These are phyloP conservation scores for Macrotyloma uniflorum DNA, from an alignment of 306 rosid genomes.

Conservation along the genomic window DNA sequence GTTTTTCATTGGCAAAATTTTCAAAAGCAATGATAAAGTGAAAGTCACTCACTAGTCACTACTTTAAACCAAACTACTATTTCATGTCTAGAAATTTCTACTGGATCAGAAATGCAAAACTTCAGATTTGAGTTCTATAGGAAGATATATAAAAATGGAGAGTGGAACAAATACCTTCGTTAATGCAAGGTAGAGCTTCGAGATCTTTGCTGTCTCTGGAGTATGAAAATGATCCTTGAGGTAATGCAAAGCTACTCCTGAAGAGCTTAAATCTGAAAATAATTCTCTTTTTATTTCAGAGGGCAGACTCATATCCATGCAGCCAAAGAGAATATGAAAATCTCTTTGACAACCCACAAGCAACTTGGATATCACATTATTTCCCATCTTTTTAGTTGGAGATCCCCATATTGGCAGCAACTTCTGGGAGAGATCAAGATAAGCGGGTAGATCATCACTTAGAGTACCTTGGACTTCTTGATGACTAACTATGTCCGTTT, in stretches of 20 bases:
- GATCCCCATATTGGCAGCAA: slow-evolving; percentile 71
- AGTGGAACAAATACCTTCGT: slow-evolving; percentile 63
- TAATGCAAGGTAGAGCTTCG: slow-evolving; percentile 61
- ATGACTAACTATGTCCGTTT: slow-evolving; percentile 47
- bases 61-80: neutral
- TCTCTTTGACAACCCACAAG: slow-evolving; percentile 68
- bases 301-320: slow-evolving; percentile 50
- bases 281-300: slow-evolving; percentile 51
- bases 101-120: slow-evolving; percentile 1
- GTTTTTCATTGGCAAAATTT: neutral
- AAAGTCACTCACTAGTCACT: neutral
- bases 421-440: slow-evolving; percentile 68
- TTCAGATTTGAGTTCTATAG: slow-evolving; percentile 8
- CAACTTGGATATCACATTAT: slow-evolving; percentile 62
- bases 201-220: slow-evolving; percentile 71
- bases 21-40: neutral
- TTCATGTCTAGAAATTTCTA: slow-evolving; percentile 3
- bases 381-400: slow-evolving; percentile 53
- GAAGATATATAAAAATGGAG: slow-evolving; percentile 1
- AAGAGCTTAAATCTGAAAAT: slow-evolving; percentile 49
- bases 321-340: slow-evolving; percentile 75
- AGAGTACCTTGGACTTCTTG: slow-evolving; percentile 43
- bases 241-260: slow-evolving; percentile 43
- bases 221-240: slow-evolving; percentile 44
- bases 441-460: slow-evolving; percentile 45